Conservation (phyloP, 2,329 filamentous ascomycete genomes). For the Tolypocladium tundrense region DNA sequence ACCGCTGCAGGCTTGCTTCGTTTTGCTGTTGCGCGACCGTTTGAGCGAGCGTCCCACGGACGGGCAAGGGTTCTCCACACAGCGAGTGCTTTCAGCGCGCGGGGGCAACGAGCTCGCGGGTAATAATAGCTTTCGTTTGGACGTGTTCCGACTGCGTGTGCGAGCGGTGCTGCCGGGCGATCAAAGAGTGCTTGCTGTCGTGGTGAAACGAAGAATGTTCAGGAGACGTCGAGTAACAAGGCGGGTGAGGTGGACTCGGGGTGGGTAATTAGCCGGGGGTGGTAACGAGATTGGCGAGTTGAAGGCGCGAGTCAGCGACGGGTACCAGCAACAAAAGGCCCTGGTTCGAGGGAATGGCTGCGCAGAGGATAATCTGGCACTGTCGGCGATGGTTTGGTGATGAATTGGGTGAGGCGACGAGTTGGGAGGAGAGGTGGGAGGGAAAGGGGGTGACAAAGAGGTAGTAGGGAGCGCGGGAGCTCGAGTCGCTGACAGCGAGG, state of each 20-base stretch:
- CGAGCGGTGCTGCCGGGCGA: neutral
- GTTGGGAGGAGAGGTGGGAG: neutral
- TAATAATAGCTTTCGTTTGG: neutral
- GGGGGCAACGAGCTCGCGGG: neutral
- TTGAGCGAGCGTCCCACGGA: neutral
- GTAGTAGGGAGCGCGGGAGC: neutral
- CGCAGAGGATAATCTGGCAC: neutral
- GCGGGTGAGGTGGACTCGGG: neutral
- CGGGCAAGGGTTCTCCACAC: neutral
- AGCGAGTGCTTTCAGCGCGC: neutral
- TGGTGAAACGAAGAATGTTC: neutral
- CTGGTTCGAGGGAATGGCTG: neutral
- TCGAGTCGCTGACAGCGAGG: too few relatives aligned
- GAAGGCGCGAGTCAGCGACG: neutral
- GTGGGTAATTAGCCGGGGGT: neutral
- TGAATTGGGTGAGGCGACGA: neutral
- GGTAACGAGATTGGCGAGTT: neutral
- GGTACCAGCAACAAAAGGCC: neutral
- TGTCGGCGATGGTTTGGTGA: neutral
- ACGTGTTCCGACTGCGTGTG: neutral
- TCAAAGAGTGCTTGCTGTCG: neutral
- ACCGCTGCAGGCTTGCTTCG: neutral
- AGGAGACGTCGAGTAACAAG: neutral
- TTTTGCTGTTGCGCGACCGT: neutral
- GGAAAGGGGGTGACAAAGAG: neutral